phyloP scores from a whole-genome alignment of 768 basidiomycete genomes.

The Podaxis pistillaris region DNA sequence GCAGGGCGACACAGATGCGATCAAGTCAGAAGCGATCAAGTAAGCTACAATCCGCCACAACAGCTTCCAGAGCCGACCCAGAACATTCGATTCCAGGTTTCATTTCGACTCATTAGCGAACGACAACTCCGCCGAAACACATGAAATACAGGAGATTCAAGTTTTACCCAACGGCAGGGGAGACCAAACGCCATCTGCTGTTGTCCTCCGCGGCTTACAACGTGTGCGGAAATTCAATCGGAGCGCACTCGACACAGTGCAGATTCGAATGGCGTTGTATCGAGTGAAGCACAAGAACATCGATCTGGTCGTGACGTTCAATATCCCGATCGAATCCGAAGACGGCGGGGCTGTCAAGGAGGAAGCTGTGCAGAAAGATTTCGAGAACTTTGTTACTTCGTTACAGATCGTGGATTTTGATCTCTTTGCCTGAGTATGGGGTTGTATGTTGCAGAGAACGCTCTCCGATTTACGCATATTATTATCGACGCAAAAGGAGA shows the following conservation, averaged over 20 bases:
- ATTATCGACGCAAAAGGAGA: background rate
- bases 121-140: constrained; percentile 74
- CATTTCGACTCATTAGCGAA: constrained; percentile 90
- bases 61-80: constrained; percentile 1
- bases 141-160: constrained; percentile 41
- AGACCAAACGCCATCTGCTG: constrained; percentile 55
- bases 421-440: constrained; percentile 56
- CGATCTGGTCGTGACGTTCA: constrained; percentile 85
- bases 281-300: constrained; percentile 67
- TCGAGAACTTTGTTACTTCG: constrained; percentile 53
- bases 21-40: constrained; percentile 29
- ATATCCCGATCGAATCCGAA: constrained; percentile 59
- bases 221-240: constrained; percentile 75
- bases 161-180: constrained; percentile 39
- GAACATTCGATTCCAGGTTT: constrained; percentile 51
- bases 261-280: constrained; percentile 79
- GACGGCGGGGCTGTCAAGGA: constrained; percentile 44
- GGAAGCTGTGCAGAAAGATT: constrained; percentile 44
- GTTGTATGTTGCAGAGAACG: background rate
- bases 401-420: constrained; percentile 65
- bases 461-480: background rate
- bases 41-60: constrained; percentile 29
- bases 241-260: constrained; percentile 59
- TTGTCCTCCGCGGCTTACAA: constrained; percentile 70
- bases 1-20: constrained; percentile 56